A percentile compares a stretch with the other conserved stretches of the same genome.
Conservation (phyloP, 768 basidiomycete species). For the Fistulinella prunicolor region DNA sequence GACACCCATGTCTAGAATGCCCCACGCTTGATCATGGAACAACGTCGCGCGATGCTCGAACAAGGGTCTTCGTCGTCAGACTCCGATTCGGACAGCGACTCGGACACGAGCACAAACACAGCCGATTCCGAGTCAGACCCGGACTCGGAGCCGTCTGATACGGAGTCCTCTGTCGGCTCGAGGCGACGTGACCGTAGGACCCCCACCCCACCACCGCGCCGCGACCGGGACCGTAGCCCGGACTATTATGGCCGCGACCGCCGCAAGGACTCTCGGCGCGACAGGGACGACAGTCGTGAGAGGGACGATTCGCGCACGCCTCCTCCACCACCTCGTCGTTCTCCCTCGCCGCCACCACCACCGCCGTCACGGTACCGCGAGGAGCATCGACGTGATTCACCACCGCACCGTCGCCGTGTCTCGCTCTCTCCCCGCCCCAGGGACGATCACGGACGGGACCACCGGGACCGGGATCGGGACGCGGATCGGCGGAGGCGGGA, state of each 20-base stretch:
- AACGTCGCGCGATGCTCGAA: slow-evolving; percentile 83
- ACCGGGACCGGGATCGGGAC: slow-evolving; percentile 22
- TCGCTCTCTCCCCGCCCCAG: slow-evolving; percentile 26
- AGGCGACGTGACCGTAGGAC: slow-evolving; percentile 29
- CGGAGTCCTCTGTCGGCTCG: slow-evolving; percentile 36
- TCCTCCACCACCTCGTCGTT: slow-evolving; percentile 29
- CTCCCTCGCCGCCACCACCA: slow-evolving; percentile 28
- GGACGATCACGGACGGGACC: slow-evolving; percentile 18
- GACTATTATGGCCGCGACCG: slow-evolving; percentile 22
- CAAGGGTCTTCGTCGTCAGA: slow-evolving; percentile 52
- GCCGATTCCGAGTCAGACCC: slow-evolving; percentile 43
- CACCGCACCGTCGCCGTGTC: slow-evolving; percentile 20
- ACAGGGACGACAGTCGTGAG: slow-evolving; percentile 17
- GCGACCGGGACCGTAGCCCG: slow-evolving; percentile 22
- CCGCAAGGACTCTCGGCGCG: slow-evolving; percentile 15
- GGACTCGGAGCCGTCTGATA: slow-evolving; percentile 37
- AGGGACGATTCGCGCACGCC: slow-evolving; percentile 35
- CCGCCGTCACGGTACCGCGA: slow-evolving; percentile 27
- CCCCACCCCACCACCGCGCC: slow-evolving; percentile 31
- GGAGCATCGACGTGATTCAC: slow-evolving; percentile 25
- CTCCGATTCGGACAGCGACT: slow-evolving; percentile 33
- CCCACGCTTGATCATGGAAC: slow-evolving; percentile 89
- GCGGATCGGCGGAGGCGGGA: slow-evolving; percentile 26
- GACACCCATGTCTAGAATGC: slow-evolving; percentile 62
- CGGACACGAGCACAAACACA: slow-evolving; percentile 29